Conservation (phyloP, 345 rosid genomes). For the Bruguiera parviflora region DNA sequence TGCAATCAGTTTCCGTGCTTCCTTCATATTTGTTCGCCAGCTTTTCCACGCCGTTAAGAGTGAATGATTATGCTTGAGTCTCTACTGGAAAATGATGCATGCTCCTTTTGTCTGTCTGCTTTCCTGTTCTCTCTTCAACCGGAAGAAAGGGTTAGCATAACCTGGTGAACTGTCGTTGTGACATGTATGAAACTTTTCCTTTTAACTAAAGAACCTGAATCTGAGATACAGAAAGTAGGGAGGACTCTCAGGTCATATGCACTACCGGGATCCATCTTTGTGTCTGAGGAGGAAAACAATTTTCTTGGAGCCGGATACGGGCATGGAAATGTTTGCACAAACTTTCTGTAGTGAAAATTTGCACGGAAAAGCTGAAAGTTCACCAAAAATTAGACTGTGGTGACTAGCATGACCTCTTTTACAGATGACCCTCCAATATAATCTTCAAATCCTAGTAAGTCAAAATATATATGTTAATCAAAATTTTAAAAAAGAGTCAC, state of each 20-base stretch:
- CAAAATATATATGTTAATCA: too few relatives aligned
- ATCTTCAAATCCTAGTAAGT: too few relatives aligned
- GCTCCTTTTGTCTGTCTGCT: background rate
- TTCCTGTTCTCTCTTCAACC: background rate
- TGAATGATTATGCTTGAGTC: conserved; percentile 23
- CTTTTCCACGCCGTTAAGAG: conserved; percentile 58
- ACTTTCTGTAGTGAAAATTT: too few relatives aligned
- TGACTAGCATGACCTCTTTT: too few relatives aligned
- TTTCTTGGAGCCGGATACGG: background rate
- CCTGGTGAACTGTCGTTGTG: background rate
- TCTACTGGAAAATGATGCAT: background rate
- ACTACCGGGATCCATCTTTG: background rate
- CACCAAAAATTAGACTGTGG: too few relatives aligned
- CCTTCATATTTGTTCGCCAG: conserved; percentile 55
- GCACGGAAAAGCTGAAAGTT: too few relatives aligned
- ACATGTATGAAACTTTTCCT: background rate
- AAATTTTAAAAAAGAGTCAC: too few relatives aligned
- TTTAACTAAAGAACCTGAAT: background rate
- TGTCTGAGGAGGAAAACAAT: background rate
- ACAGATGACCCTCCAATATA: too few relatives aligned
- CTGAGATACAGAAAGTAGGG: background rate
- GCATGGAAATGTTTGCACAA: background rate
- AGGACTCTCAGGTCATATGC: background rate
- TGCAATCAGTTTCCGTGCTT: conserved; percentile 53
- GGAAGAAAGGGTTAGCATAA: background rate